These are phyloP conservation scores for Calonectria fujianensis DNA, from an alignment of 2,329 filamentous ascomycete species.

Conservation along the genomic window DNA sequence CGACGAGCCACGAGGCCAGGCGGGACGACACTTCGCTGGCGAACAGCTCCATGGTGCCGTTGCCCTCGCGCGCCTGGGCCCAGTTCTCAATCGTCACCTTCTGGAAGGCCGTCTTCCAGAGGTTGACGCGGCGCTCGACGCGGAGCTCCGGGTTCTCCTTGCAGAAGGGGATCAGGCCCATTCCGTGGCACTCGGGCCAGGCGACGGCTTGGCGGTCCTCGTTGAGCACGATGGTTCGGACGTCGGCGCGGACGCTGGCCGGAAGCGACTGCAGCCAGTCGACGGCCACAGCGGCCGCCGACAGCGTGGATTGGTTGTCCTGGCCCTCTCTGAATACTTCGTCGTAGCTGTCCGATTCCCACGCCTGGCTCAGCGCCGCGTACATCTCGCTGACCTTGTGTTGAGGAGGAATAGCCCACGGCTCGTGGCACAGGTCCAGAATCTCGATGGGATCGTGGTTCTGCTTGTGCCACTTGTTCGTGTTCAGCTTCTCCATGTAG, in stretches of 20 bases:
- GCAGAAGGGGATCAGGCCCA: slow-evolving; percentile 22
- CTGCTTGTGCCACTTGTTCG: slow-evolving; percentile 19
- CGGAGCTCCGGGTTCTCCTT: slow-evolving; percentile 4
- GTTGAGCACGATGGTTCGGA: slow-evolving; percentile 17
- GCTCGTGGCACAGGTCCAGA: slow-evolving; percentile 10
- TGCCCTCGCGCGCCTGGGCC: not conserved
- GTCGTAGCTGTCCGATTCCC: slow-evolving; percentile 3
- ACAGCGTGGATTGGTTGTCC: not conserved
- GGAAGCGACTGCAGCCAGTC: slow-evolving; percentile 12
- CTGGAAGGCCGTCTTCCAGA: slow-evolving; percentile 18
- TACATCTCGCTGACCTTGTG: not conserved
- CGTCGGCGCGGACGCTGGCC: not conserved
- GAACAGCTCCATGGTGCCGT: slow-evolving; percentile 16
- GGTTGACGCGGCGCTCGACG: slow-evolving; percentile 4
- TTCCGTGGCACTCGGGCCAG: slow-evolving; percentile 22
- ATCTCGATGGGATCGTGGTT: slow-evolving; percentile 14
- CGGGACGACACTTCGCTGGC: slow-evolving; percentile 5
- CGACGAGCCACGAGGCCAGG: slow-evolving; percentile 16
- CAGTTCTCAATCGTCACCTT: slow-evolving; percentile 17
- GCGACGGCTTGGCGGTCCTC: slow-evolving; percentile 15
- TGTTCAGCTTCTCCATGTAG: slow-evolving; percentile 26
- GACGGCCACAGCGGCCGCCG: not conserved
- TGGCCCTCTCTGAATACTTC: slow-evolving; percentile 10
- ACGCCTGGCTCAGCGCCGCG: not conserved
- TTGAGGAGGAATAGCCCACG: slow-evolving; percentile 10